Evolutionary conservation across 2,329 filamentous ascomycete species (phyloP), one percentile per base, ranked within the genome.

Genomic region (Cladosporium colombiae): DNA sequence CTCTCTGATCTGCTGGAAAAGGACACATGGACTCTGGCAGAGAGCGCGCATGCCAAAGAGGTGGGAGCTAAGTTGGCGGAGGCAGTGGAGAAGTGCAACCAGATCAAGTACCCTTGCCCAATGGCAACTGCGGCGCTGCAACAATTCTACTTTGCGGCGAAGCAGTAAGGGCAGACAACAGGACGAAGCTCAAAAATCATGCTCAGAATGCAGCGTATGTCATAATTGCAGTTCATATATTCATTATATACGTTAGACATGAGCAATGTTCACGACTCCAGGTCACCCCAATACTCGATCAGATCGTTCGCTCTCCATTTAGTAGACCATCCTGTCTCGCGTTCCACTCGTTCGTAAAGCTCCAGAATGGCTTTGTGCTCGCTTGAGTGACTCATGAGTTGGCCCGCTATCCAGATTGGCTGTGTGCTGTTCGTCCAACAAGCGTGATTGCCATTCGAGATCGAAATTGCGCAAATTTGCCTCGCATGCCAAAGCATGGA

Each of bases 271-370:
- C 18, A 55, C 29, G 55, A 33, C 55, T 65, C 55, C 23, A 66
- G 66, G 66, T 82, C 79, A 0, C 83, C 83, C 84, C 83, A 86
- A 64, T 82, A 82, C 58, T 82, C 80, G 55, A 79, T 81, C 56
- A 86, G 58, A 71, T 86, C 84, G 18, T 85, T 81, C 0, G 79
- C 81, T 50, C 84, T 74, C 84, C 84, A 86, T 66, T 78, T 77
- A 0, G 84, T 85, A 3, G 80, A 79, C 83, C 84, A 86, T 0
- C 84, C 84, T 7, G 80, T 83, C 68, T 84, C 82, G 31, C 75
- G 75, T 74, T 86, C 84, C 37, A 86, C 86, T 27, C 77, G 76
- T 18, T 79, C 79, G 52, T 84, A 71, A 16, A 84, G 74, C 13
- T 81, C 77, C 13, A 85, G 40, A n/a, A 86, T 83, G 64, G 70